Percentiles rank a stretch among this genome's conserved stretches.
Evolutionary conservation across 495 filamentous ascomycete genomes (phyloP).

Genomic region (Annulohypoxylon moriforme): DNA sequence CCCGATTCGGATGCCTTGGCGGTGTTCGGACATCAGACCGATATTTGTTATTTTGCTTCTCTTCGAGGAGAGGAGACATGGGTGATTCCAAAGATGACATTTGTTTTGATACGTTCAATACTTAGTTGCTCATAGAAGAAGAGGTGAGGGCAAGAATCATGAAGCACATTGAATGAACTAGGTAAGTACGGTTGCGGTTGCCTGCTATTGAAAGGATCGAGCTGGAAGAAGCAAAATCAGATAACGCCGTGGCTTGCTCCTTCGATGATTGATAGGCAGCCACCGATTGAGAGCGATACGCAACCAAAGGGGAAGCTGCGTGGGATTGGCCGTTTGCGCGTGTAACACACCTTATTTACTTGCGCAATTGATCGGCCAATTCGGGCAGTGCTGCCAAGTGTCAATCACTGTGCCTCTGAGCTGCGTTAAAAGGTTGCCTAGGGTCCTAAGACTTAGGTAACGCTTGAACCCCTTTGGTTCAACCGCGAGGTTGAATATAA

Average conservation of each 20-base stretch:
- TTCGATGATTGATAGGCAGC: constrained; percentile 15
- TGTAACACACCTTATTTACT: constrained; percentile 14
- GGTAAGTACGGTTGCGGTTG: no score
- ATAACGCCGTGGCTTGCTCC: neutral
- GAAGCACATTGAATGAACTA: constrained; percentile 3
- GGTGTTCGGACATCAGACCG: neutral
- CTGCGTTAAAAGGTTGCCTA: neutral
- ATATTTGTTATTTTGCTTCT: constrained; percentile 16
- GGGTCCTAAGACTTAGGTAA: no score
- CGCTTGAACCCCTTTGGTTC: neutral
- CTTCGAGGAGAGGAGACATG: constrained; percentile 12
- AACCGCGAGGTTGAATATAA: neutral
- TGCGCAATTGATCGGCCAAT: neutral
- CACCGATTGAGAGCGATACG: neutral
- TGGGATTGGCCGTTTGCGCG: constrained; percentile 19
- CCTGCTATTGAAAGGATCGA: neutral
- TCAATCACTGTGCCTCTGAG: constrained; percentile 5
- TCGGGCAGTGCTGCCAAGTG: neutral
- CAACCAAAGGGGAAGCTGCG: neutral
- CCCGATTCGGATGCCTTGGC: constrained; percentile 10
- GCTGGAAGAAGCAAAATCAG: constrained; percentile 6
- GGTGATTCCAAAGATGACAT: constrained; percentile 9
- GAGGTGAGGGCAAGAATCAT: neutral
- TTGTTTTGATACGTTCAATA: constrained; percentile 4
- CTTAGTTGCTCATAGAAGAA: neutral